Percentiles rank a stretch among this genome's conserved stretches.
Evolutionary conservation across 257 asterid genomes (phyloP).

Genomic region (Solanum virginianum): DNA sequence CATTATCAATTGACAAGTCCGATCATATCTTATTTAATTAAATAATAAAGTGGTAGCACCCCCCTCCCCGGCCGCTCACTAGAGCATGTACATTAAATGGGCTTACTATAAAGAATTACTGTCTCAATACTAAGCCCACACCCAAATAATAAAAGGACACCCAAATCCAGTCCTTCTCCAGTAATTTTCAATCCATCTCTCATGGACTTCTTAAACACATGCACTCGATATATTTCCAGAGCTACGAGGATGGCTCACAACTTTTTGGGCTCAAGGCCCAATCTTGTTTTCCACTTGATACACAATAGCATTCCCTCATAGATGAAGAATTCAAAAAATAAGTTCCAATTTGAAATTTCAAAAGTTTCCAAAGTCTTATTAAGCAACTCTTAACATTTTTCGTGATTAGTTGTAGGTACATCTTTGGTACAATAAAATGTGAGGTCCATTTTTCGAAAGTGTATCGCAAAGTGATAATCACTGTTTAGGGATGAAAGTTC

Average conservation of each 20-base stretch:
- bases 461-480: background rate
- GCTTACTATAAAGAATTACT: background rate
- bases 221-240: background rate
- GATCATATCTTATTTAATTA: too few relatives aligned
- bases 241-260: background rate
- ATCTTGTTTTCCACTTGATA: background rate
- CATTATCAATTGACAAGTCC: too few relatives aligned
- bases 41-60: too few relatives aligned
- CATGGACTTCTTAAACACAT: background rate
- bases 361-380: background rate
- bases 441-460: background rate
- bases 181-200: background rate
- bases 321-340: background rate
- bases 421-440: background rate
- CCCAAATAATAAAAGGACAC: background rate
- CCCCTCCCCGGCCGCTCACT: too few relatives aligned
- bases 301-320: background rate
- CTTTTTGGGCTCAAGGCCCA: conserved; percentile 4
- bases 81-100: too few relatives aligned
- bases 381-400: background rate
- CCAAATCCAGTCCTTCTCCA: background rate
- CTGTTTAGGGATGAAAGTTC: background rate
- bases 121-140: background rate
- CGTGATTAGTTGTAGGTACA: background rate
- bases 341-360: background rate